These are phyloP conservation scores for Mitragyna speciosa DNA, from an alignment of 257 asterid species.

Conservation along the genomic window DNA sequence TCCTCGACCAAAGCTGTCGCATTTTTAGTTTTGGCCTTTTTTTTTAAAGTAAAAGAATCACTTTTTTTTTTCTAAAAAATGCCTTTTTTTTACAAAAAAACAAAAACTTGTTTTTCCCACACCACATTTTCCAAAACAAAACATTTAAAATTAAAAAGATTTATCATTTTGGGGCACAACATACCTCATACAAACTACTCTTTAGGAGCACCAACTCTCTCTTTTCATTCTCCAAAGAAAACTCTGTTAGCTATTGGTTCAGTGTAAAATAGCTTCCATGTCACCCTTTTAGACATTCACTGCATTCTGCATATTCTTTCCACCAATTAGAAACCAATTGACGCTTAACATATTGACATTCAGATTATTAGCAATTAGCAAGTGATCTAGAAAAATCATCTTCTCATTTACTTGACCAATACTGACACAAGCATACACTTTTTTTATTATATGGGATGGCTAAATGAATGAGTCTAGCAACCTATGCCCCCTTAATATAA, in stretches of 20 bases:
- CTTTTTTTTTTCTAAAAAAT: too few relatives aligned
- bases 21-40: too few relatives aligned
- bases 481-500: too few relatives aligned
- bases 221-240: slow-evolving; percentile 59
- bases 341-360: slow-evolving; percentile 4
- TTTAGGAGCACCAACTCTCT: slow-evolving; percentile 98
- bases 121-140: too few relatives aligned
- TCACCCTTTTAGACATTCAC: slow-evolving; percentile 81
- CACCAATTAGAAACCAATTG: slow-evolving; percentile 68
- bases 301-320: slow-evolving; percentile 95
- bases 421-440: background rate
- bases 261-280: slow-evolving; percentile 34
- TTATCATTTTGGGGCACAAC: too few relatives aligned
- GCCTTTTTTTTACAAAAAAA: too few relatives aligned
- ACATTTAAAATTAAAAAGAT: too few relatives aligned
- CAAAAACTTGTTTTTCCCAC: too few relatives aligned
- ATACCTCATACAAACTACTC: slow-evolving; percentile 95
- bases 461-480: too few relatives aligned
- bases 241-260: slow-evolving; percentile 28
- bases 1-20: too few relatives aligned
- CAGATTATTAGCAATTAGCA: background rate
- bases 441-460: too few relatives aligned
- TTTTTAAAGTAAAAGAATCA: too few relatives aligned
- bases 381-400: background rate
- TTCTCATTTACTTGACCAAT: background rate